Evolutionary conservation across 2,329 filamentous ascomycete genomes (phyloP), one percentile per base, ranked within the genome.

Genomic region (Aspergillus neoniger): DNA sequence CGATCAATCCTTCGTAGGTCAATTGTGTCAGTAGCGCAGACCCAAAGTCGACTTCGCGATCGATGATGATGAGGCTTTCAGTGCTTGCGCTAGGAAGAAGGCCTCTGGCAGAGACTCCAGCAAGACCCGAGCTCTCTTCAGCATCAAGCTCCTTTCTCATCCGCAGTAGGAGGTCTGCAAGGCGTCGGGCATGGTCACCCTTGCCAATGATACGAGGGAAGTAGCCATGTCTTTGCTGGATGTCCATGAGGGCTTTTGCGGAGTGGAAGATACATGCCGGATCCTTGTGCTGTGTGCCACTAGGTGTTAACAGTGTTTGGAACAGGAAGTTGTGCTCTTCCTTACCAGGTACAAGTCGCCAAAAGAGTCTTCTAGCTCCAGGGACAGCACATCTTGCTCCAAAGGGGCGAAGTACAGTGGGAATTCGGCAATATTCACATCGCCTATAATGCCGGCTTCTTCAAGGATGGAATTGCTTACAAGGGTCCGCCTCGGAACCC

Each of bases 121-220:
- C 82, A 28, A 81, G 79, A 59, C 88, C 88, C 59, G 80, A 83
- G 47, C 84, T 86, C 68, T 91, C 88, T 72, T 96, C 92, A 19
- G 91, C 90, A 49, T 92, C 91, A 14, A 93, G 82, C 77, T 99
- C 95, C 72, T 93, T 92, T 65, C 94, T 89, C 91, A 97, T 97
- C 32, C 92, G 91, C 50, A 90, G 83, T 8, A 99, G 84, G 10
- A 97, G 82, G 72, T 98, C 93, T 48, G 92, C 90, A 2, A 99
- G 86, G 53, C 88, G 88, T 72, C 94, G 93, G 38, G 92, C 94
- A 74, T 96, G 93, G 68, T 99, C 93, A 19, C 95, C 95, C 77
- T 99, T 98, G 28, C 95, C 95, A 50, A 96, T 88, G 61, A 99
- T 95, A 14, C 94, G 87, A 25, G 95, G 96, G 67, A 99, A 98